Percentiles rank a stretch among this genome's conserved stretches.
Conservation (phyloP, 352 stramenopile genomes). For the Saprolegnia diclina region DNA sequence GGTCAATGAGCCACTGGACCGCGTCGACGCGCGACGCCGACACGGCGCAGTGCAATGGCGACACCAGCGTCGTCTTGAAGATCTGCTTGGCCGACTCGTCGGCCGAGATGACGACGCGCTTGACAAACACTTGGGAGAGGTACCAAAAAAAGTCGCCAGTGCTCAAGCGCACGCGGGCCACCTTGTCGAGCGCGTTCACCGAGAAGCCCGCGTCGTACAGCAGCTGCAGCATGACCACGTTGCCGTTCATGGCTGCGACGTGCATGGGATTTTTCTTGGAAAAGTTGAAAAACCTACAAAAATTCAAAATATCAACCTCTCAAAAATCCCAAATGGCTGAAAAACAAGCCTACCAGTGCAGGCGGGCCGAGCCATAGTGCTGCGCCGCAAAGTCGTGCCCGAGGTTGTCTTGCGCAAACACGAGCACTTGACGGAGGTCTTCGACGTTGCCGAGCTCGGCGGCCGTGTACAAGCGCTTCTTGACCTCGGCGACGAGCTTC, state of each 20-base stretch:
- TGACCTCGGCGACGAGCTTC: conserved; percentile 46
- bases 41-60: conserved; percentile 71
- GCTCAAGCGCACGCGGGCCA: conserved; percentile 66
- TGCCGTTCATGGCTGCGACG: conserved; percentile 65
- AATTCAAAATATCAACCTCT: background rate
- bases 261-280: conserved; percentile 79
- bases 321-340: background rate
- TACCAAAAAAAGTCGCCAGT: conserved; percentile 81
- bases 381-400: conserved; percentile 47
- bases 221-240: conserved; percentile 59
- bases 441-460: conserved; percentile 55
- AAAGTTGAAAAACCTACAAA: conserved; percentile 41
- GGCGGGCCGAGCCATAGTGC: conserved; percentile 41
- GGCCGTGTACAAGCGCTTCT: conserved; percentile 69
- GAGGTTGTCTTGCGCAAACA: conserved; percentile 44
- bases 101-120: conserved; percentile 40
- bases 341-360: conserved; percentile 35
- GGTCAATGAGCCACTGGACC: conserved; percentile 60
- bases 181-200: conserved; percentile 66
- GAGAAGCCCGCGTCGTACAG: conserved; percentile 50
- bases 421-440: conserved; percentile 57
- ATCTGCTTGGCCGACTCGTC: conserved; percentile 67
- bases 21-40: conserved; percentile 58
- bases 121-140: conserved; percentile 66
- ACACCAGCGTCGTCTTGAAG: conserved; percentile 80